Percentiles rank a stretch among this genome's conserved stretches.
Evolutionary conservation across 2,329 filamentous ascomycete species (phyloP).

Genomic region (Fusarium duplospermum): DNA sequence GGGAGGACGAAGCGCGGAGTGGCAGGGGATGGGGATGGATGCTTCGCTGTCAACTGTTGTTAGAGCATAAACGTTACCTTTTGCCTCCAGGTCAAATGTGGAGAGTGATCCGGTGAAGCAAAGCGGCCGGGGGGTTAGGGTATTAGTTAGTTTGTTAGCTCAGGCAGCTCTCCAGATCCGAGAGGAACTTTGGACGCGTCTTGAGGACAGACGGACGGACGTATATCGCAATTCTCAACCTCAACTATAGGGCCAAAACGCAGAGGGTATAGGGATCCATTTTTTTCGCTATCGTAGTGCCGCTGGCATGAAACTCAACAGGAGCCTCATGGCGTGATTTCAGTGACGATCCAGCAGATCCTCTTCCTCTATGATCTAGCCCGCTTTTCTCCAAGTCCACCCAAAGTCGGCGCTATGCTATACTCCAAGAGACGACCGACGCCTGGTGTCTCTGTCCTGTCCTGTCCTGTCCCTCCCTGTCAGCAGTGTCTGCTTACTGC

Average conservation of each 20-base stretch:
- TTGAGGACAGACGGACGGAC: not conserved
- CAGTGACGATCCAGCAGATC: slow-evolving; percentile 37
- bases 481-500: slow-evolving; percentile 1
- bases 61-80: slow-evolving; percentile 32
- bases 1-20: slow-evolving; percentile 23
- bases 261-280: slow-evolving; percentile 21
- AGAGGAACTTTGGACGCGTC: slow-evolving; percentile 30
- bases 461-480: not conserved
- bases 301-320: slow-evolving; percentile 23
- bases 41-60: slow-evolving; percentile 2
- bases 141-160: not conserved
- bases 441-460: slow-evolving; percentile 1
- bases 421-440: slow-evolving; percentile 6
- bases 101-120: slow-evolving; percentile 37
- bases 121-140: slow-evolving; percentile 23
- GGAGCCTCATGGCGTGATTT: slow-evolving; percentile 39
- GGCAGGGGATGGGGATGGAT: slow-evolving; percentile 16
- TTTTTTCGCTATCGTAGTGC: slow-evolving; percentile 24
- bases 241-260: slow-evolving; percentile 30
- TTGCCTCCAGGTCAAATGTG: slow-evolving; percentile 39
- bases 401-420: slow-evolving; percentile 11
- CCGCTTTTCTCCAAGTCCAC: slow-evolving; percentile 23
- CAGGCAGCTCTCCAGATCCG: slow-evolving; percentile 10
- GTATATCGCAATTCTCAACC: slow-evolving; percentile 32
- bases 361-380: slow-evolving; percentile 33